These are phyloP conservation scores for Komagataella pastoris DNA, from an alignment of 805 yeast genomes.

Conservation along the genomic window DNA sequence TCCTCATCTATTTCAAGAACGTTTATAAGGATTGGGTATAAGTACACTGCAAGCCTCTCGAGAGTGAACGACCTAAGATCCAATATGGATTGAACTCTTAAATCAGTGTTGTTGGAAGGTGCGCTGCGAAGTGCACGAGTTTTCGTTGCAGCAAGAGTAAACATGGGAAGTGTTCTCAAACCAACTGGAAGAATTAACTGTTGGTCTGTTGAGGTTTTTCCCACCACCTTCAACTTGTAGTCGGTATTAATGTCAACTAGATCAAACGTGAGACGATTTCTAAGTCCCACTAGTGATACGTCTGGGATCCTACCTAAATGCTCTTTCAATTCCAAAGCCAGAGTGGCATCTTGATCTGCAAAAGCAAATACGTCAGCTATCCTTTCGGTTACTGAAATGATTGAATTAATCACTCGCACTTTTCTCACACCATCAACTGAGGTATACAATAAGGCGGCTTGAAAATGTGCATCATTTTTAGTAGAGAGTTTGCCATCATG, in stretches of 20 bases:
- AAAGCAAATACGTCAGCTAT: constrained; percentile 63
- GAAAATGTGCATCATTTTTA: constrained; percentile 75
- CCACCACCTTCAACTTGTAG: constrained; percentile 35
- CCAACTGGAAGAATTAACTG: constrained; percentile 77
- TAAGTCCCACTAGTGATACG: constrained; percentile 21
- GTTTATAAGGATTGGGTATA: constrained; percentile 74
- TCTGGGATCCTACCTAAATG: constrained; percentile 23
- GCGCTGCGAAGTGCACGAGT: constrained; percentile 43
- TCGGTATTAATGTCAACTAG: constrained; percentile 43
- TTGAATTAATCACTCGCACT: constrained; percentile 75
- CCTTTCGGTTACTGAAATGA: constrained; percentile 70
- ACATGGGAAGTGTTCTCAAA: constrained; percentile 56
- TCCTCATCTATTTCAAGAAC: constrained; percentile 48
- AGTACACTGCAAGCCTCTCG: constrained; percentile 41
- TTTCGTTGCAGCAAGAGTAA: constrained; percentile 58
- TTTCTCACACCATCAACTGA: constrained; percentile 63
- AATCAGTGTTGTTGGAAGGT: constrained; percentile 41
- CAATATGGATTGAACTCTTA: constrained; percentile 42
- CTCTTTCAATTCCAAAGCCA: constrained; percentile 40
- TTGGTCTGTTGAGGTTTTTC: constrained; percentile 30
- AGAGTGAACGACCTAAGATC: constrained; percentile 39
- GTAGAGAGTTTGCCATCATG: constrained; percentile 67
- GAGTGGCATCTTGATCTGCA: constrained; percentile 61
- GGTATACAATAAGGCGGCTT: constrained; percentile 80
- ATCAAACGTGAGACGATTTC: constrained; percentile 21